Base-by-base conservation (phyloP, 1,284 basidiomycete species). In the Pterulicium gracile region DNA sequence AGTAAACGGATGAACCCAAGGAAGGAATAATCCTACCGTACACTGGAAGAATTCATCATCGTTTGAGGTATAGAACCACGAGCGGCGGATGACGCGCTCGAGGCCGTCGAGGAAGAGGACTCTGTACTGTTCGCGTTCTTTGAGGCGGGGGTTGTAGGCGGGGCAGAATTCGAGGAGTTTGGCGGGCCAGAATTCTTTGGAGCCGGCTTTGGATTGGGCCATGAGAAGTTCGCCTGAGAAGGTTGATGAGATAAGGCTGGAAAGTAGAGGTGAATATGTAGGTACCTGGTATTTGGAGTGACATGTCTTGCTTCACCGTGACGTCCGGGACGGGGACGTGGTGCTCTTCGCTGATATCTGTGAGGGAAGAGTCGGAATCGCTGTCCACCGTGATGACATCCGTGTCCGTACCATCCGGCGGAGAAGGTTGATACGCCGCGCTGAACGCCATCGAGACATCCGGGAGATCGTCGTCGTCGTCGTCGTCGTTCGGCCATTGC, bases 211-310 rank as follows among this genome's bases (percentile, higher is more conserved):
- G 27, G 73, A 73, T 36, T 64, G 58, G 7, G 78, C 77, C 7
- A 84, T 62, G 2, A 86, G 61, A 1, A 75, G 60, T 57, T 87
- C 83, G 1, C 81, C 83, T 2, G 82, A 81, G 36, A 85, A 73
- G 10, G 15, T 81, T 62, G 2, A 64, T 58, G 2, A 62, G 62
- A 52, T 83, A 76, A 2, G 63, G 59, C 13, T 59, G 61, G 1
- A 72, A 70, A 3, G 69, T 68, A 1, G 64, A 62, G 62, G 60
- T 68, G 1, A 41, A 47, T 13, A 53, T 55, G 10, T 55, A 49
- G 20, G 44, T 49, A 34, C 21, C 32, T 50, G 45, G 49, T 10
- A 15, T 41, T 47, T 48, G 19, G 27, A 22, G n/a, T 40, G 49
- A 34, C 43, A 47, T 49, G 7, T 52, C 47, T 47, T 52, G 49